Base-by-base conservation (phyloP, 2,329 filamentous ascomycete species). In the Aspergillus udagawae region DNA sequence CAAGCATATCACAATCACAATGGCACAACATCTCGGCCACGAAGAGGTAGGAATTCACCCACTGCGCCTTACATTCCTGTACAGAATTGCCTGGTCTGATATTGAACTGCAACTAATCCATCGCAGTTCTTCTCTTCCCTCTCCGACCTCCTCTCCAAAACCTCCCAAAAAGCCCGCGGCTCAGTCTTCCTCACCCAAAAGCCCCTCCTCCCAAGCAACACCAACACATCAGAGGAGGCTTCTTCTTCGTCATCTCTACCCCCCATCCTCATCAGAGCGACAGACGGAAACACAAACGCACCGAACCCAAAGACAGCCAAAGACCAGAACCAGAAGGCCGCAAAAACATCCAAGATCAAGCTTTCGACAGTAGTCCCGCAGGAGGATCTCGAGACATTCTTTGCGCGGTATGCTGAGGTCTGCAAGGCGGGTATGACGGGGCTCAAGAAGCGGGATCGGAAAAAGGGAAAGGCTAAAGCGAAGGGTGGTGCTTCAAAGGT, bases 361-460 rank as follows among this genome's bases (percentile, higher is more conserved):
- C 71, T 97, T 27, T 91, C 90, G 2, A 97, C 94, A 0, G 75
- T 96, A 0, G 92, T 97, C 0, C 82, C 88, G 55, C 85, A 89
- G 0, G 84, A 87, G 57, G 85, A 88, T 4, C 73, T 97, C 10
- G 92, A 95, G 54, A 79, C 74, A 0, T 99, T 99, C 70, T 99
- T 92, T 73, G 78, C 80, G 29, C 82, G 85, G 52, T 99, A 97
- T 77, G 92, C 92, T 23, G 94, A 97, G 65, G 82, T 92, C 3
- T 97, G 92, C 77, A 97, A 96, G 79, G 79, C 82, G 0, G 91
- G 92, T 5, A 97, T 97, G 92, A 82, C 84, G 51, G 87, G 88
- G 7, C 72, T 99, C 76, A 97, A 96, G 84, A 96, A 96, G 71
- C 83, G 94, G 65, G 93, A 97, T 77, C 84, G 92, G 70, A 90